A percentile compares a stretch with the other conserved stretches of the same genome.
Conservation (phyloP, 257 asterid genomes). For the Nicotiana noctiflora region DNA sequence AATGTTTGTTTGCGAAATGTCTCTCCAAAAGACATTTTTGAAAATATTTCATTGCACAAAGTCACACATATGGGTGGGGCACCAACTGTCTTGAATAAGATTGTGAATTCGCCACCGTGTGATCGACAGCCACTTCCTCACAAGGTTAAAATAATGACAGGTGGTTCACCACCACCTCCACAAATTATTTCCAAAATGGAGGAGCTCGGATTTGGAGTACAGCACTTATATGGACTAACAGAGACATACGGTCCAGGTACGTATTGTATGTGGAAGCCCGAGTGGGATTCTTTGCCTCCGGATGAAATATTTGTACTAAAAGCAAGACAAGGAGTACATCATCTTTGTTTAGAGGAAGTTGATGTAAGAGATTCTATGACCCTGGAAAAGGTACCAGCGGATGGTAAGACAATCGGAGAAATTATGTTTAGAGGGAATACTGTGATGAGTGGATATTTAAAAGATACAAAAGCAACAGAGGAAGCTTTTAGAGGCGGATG, state of each 20-base stretch:
- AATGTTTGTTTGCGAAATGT: neutral
- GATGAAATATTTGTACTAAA: slow-evolving; percentile 22
- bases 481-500: slow-evolving; percentile 32
- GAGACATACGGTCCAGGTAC: slow-evolving; percentile 38
- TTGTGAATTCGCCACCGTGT: slow-evolving; percentile 16
- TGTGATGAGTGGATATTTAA: slow-evolving; percentile 29
- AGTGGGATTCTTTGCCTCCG: slow-evolving; percentile 26
- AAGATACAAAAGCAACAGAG: slow-evolving; percentile 22
- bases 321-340: slow-evolving; percentile 31
- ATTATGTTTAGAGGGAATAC: slow-evolving; percentile 37
- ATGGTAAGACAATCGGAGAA: slow-evolving; percentile 30
- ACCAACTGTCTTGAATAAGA: slow-evolving; percentile 31
- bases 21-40: slow-evolving; percentile 13
- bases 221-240: slow-evolving; percentile 32
- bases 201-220: slow-evolving; percentile 25
- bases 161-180: slow-evolving; percentile 34
- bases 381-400: slow-evolving; percentile 24
- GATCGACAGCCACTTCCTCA: slow-evolving; percentile 18
- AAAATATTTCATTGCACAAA: slow-evolving; percentile 8
- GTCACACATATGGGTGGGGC: slow-evolving; percentile 31
- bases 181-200: slow-evolving; percentile 28
- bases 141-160: slow-evolving; percentile 25
- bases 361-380: slow-evolving; percentile 25
- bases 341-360: slow-evolving; percentile 26
- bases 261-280: slow-evolving; percentile 30